Conservation (phyloP, 495 filamentous ascomycete genomes). For the Letharia columbiana region DNA sequence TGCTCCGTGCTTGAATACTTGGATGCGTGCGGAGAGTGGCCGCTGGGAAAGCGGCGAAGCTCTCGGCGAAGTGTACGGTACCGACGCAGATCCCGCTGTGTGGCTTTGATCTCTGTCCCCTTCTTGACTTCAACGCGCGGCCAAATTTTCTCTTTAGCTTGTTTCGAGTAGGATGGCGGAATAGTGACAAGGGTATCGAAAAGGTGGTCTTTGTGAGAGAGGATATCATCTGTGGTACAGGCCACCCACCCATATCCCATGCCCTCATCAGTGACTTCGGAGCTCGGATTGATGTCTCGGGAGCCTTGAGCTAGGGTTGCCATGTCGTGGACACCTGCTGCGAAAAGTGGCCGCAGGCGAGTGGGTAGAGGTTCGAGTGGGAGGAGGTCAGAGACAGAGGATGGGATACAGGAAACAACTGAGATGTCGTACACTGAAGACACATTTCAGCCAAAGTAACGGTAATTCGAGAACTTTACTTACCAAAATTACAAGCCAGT, state of each 20-base stretch:
- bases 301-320: conserved; percentile 51
- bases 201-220: conserved; percentile 72
- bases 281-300: conserved; percentile 23
- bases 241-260: conserved; percentile 72
- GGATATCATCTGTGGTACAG: conserved; percentile 87
- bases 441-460: neutral
- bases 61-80: conserved; percentile 64
- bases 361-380: conserved; percentile 44
- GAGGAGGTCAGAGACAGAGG: conserved; percentile 55
- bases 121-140: conserved; percentile 61
- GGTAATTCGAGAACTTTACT: conserved; percentile 24
- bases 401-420: conserved; percentile 70
- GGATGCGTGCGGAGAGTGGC: conserved; percentile 36
- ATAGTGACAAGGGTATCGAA: conserved; percentile 84
- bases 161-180: conserved; percentile 53
- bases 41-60: conserved; percentile 45
- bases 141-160: conserved; percentile 54
- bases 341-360: conserved; percentile 78
- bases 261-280: conserved; percentile 33
- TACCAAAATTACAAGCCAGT: conserved; percentile 80
- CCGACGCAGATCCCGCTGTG: conserved; percentile 79
- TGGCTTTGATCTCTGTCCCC: conserved; percentile 64
- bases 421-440: conserved; percentile 80
- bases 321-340: conserved; percentile 87
- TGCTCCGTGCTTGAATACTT: conserved; percentile 25